Conservation (phyloP, 2,329 filamentous ascomycete genomes). For the Penicillium sp. region DNA sequence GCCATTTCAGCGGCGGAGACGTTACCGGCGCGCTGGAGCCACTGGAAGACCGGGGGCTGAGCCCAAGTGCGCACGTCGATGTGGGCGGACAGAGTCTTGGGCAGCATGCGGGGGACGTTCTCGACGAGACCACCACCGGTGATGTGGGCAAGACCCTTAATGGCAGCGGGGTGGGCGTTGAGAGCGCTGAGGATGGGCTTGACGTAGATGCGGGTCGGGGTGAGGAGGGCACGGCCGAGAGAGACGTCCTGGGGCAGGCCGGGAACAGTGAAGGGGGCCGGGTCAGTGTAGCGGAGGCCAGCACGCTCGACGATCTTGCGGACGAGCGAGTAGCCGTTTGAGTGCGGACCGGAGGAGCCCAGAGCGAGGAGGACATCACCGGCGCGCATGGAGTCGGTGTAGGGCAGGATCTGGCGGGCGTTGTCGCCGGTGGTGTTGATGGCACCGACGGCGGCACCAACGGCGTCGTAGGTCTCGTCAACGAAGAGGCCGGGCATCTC, state of each 20-base stretch:
- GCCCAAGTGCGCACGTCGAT: constrained; percentile 76
- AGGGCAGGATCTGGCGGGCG: constrained; percentile 67
- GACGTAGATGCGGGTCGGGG: constrained; percentile 92
- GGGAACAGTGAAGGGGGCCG: constrained; percentile 70
- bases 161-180: constrained; percentile 46
- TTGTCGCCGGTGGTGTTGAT: constrained; percentile 57
- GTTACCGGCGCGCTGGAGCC: constrained; percentile 72
- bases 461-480: constrained; percentile 86
- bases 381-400: constrained; percentile 69
- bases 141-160: constrained; percentile 96
- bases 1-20: constrained; percentile 78
- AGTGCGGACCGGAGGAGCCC: constrained; percentile 83
- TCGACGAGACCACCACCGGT: constrained; percentile 90
- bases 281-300: constrained; percentile 67
- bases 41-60: constrained; percentile 76
- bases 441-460: constrained; percentile 83
- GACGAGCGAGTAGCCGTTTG: constrained; percentile 96
- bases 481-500: constrained; percentile 97
- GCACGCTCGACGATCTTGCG: constrained; percentile 78
- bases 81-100: constrained; percentile 71
- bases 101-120: constrained; percentile 93
- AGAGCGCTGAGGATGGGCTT: constrained; percentile 71
- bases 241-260: constrained; percentile 62
- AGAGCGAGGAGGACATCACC: constrained; percentile 87
- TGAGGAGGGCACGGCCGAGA: constrained; percentile 75